Evolutionary conservation across 2,329 filamentous ascomycete species (phyloP).

Genomic region (Pestalotiopsis sp.): DNA sequence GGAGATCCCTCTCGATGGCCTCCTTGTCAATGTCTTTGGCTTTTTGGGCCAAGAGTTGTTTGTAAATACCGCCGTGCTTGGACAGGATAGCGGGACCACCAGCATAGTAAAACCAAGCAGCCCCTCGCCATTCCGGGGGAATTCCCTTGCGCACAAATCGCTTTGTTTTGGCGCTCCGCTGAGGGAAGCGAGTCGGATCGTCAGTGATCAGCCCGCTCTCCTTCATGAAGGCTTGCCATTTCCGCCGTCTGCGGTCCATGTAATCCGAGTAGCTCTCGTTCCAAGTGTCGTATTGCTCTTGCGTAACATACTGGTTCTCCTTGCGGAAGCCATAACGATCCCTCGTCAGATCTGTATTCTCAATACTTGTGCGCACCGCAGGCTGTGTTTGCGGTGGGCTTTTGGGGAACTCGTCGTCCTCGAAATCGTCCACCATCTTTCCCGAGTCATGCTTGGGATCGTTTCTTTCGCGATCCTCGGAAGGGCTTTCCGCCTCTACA

Average conservation of each 20-base stretch:
- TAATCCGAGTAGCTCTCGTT: slow-evolving; percentile 75
- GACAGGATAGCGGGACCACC: slow-evolving; percentile 80
- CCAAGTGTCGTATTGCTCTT: slow-evolving; percentile 83
- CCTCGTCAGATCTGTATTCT: slow-evolving; percentile 56
- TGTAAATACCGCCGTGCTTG: slow-evolving; percentile 78
- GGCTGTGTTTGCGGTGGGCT: slow-evolving; percentile 23
- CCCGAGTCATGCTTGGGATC: slow-evolving; percentile 52
- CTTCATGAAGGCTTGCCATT: slow-evolving; percentile 80
- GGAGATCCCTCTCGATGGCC: slow-evolving; percentile 89
- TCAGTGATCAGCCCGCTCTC: slow-evolving; percentile 75
- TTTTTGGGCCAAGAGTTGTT: slow-evolving; percentile 64
- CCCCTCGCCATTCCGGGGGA: slow-evolving; percentile 90
- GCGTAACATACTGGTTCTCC: slow-evolving; percentile 75
- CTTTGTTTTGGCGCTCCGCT: slow-evolving; percentile 81
- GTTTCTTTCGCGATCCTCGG: slow-evolving; percentile 33
- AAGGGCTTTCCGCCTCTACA: slow-evolving; percentile 35
- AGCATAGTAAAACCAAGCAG: slow-evolving; percentile 96
- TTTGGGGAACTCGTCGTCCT: slow-evolving; percentile 54
- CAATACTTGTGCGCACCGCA: slow-evolving; percentile 36
- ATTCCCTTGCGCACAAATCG: slow-evolving; percentile 92
- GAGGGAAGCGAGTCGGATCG: slow-evolving; percentile 76
- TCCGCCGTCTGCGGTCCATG: slow-evolving; percentile 72
- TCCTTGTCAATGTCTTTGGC: slow-evolving; percentile 78
- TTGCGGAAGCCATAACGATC: slow-evolving; percentile 95
- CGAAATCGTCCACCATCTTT: slow-evolving; percentile 54